Conservation (phyloP, 1,284 basidiomycete genomes). For the Rhodotorula sp. region DNA sequence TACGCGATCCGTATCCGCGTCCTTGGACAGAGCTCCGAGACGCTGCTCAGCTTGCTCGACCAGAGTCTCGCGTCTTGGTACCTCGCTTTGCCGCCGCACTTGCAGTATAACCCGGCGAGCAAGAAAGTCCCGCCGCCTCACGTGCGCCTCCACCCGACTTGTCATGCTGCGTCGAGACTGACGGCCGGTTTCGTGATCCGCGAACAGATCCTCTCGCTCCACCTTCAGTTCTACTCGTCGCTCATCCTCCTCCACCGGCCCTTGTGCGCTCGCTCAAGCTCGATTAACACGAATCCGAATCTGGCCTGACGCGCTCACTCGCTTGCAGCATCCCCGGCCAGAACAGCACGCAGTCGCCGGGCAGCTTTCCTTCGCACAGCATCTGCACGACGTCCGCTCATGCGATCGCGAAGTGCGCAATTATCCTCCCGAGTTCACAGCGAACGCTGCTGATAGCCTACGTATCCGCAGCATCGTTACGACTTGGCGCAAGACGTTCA, state of each 20-base stretch:
- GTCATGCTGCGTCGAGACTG: background rate
- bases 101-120: constrained; percentile 52
- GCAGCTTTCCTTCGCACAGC: constrained; percentile 56
- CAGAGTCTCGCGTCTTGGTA: constrained; percentile 72
- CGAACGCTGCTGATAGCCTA: background rate
- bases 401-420: constrained; percentile 61
- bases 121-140: constrained; percentile 41
- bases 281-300: background rate
- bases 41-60: constrained; percentile 59
- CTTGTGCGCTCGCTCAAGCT: constrained; percentile 45
- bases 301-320: background rate
- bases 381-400: constrained; percentile 70
- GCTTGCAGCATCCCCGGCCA: constrained; percentile 47
- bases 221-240: constrained; percentile 83
- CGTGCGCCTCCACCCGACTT: background rate
- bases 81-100: constrained; percentile 65
- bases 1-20: constrained; percentile 66
- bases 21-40: constrained; percentile 57
- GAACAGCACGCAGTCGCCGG: constrained; percentile 60
- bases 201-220: constrained; percentile 67
- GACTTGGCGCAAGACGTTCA: constrained; percentile 51
- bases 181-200: constrained; percentile 42
- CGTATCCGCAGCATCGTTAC: constrained; percentile 54
- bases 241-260: constrained; percentile 74
- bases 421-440: background rate